A percentile compares a stretch with the other conserved stretches of the same genome.
These are phyloP conservation scores for Marasmius sp. DNA, from an alignment of 1,284 basidiomycete species.

Conservation along the genomic window DNA sequence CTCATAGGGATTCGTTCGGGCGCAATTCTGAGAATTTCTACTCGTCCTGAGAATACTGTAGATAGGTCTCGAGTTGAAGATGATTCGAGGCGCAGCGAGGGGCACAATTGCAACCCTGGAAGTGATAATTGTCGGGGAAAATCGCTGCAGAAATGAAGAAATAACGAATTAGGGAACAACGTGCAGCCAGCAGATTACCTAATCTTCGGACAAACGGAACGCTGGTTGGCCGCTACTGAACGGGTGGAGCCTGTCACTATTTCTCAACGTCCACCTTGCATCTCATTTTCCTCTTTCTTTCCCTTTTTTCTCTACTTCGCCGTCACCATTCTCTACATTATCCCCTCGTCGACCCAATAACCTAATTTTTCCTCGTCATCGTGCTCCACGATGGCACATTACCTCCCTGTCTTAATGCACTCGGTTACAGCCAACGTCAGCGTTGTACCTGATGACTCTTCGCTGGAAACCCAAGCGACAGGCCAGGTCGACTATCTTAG, in stretches of 20 bases:
- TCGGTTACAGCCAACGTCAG: constrained; percentile 58
- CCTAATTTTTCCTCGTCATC: background rate
- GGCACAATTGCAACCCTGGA: too few relatives aligned
- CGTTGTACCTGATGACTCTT: constrained; percentile 64
- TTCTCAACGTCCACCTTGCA: background rate
- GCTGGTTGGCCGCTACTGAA: background rate
- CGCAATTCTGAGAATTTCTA: too few relatives aligned
- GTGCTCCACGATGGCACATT: constrained; percentile 52
- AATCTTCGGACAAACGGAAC: background rate
- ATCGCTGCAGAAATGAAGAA: background rate
- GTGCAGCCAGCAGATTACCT: background rate
- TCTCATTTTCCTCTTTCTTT: background rate
- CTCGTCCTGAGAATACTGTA: too few relatives aligned
- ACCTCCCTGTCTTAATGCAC: constrained; percentile 67
- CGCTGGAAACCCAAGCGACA: constrained; percentile 60
- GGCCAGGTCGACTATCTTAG: constrained; percentile 85
- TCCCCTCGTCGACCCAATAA: background rate
- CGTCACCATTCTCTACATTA: background rate
- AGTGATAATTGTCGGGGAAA: background rate
- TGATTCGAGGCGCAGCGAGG: too few relatives aligned
- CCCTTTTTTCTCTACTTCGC: background rate
- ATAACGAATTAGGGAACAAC: background rate
- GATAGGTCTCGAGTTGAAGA: too few relatives aligned
- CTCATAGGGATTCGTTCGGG: too few relatives aligned
- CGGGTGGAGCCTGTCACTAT: background rate